These are phyloP conservation scores for Cudoniella acicularis DNA, from an alignment of 495 filamentous ascomycete genomes.

Conservation along the genomic window DNA sequence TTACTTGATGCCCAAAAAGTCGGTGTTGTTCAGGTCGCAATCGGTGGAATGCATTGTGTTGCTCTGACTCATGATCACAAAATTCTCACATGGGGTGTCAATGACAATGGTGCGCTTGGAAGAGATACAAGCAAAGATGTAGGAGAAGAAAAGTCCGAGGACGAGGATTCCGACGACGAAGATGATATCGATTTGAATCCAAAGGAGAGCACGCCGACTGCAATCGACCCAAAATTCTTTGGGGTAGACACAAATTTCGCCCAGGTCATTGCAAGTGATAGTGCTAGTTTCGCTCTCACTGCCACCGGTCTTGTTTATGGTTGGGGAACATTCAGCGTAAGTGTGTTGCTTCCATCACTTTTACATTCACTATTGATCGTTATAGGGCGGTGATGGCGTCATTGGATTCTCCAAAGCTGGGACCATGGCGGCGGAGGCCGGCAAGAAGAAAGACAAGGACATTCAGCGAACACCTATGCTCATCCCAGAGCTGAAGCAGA, in stretches of 20 bases:
- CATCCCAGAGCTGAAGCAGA: slow-evolving; percentile 52
- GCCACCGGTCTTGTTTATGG: slow-evolving; percentile 61
- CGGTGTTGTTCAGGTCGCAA: slow-evolving; percentile 59
- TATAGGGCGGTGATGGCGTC: slow-evolving; percentile 59
- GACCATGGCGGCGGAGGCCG: neutral
- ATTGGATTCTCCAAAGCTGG: slow-evolving; percentile 52
- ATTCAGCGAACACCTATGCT: slow-evolving; percentile 37
- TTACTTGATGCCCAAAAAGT: slow-evolving; percentile 48
- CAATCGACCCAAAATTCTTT: slow-evolving; percentile 33
- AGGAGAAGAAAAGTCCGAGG: slow-evolving; percentile 38
- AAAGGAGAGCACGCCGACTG: slow-evolving; percentile 53
- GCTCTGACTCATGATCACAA: slow-evolving; percentile 61
- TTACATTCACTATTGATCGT: slow-evolving; percentile 4
- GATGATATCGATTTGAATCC: slow-evolving; percentile 53
- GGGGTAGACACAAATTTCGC: slow-evolving; percentile 41
- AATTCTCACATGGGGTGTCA: slow-evolving; percentile 69
- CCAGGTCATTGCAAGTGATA: slow-evolving; percentile 60
- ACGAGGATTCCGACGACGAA: slow-evolving; percentile 30
- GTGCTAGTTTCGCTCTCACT: slow-evolving; percentile 60
- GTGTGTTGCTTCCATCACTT: slow-evolving; percentile 6
- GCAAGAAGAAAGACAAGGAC: slow-evolving; percentile 1
- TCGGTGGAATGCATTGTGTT: slow-evolving; percentile 63
- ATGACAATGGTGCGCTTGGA: slow-evolving; percentile 63
- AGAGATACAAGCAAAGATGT: slow-evolving; percentile 54
- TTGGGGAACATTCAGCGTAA: slow-evolving; percentile 67